Base-by-base conservation (phyloP, 2,329 filamentous ascomycete species). In the Rosellinia necatrix region DNA sequence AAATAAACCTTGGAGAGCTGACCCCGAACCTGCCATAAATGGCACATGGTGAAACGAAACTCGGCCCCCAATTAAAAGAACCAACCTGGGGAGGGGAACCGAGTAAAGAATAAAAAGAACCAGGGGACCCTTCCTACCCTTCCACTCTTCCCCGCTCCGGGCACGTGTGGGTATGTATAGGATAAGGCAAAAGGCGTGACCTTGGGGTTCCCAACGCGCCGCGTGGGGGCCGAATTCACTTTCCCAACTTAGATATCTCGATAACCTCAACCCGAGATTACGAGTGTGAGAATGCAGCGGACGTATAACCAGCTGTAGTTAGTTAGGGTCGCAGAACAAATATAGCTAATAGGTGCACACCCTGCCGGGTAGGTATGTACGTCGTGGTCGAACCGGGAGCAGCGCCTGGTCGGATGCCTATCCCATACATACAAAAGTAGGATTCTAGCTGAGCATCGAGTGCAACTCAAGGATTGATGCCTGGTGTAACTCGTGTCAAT, bases 131-230 rank as follows among this genome's bases (percentile, higher is more conserved):
- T 19, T 48, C 35, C 56, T 51, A 55, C 56, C 22, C 24, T 48
- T 30, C 56, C 56, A 55, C 56, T 27, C 35, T 58, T 58, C 56
- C 56, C 56, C 51, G 56, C 49, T 30, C 30, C n/a, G 43, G 48
- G 27, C 37, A 38, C 19, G 4, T 29, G 32, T 49, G 6, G 19
- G 19, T 47, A 41, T 50, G 29, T 30, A 42, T 53, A 53, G 38
- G 17, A 48, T 38, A 42, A 52, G 48, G 48, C 48, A 42, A 35
- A 21, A 10, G 12, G 30, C 32, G 21, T 24, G 29, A 29, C 17
- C 17, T n/a, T 27, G 24, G 32, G 50, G 19, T 42, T 34, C 13
- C n/a, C n/a, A n/a, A n/a, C n/a, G n/a, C n/a, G 32, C 22, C 15
- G 8, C 42, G 37, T 41, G 25, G 48, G 42, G 49, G 48, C 53